Conservation (phyloP, 2,329 filamentous ascomycete species). For the Trichoderma harzianum region DNA sequence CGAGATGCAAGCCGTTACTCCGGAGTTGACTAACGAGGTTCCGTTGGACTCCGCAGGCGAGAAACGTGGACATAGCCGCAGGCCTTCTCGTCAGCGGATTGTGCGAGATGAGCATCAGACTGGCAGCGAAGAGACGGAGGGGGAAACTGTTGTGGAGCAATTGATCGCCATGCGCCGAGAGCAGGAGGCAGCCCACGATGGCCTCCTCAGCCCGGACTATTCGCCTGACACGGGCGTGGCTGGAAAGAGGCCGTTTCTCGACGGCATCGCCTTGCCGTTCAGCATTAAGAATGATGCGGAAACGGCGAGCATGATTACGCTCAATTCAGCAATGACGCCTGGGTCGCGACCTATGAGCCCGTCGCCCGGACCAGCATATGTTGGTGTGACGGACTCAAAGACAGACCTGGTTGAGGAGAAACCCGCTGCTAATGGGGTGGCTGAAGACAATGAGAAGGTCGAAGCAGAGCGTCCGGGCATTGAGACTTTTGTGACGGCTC, state of each 20-base stretch:
- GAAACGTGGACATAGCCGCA: conserved; percentile 31
- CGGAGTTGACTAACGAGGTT: conserved; percentile 42
- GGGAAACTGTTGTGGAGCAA: conserved; percentile 42
- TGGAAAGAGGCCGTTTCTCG: conserved; percentile 63
- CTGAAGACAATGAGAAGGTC: neutral
- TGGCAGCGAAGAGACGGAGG: conserved; percentile 30
- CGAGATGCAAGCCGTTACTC: conserved; percentile 32
- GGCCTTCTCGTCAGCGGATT: conserved; percentile 42
- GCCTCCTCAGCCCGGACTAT: conserved; percentile 43
- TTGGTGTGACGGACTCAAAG: conserved; percentile 1
- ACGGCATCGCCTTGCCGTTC: conserved; percentile 71
- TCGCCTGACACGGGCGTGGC: conserved; percentile 48
- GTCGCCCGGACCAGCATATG: neutral
- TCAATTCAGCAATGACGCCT: conserved; percentile 44
- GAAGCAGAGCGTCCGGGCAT: conserved; percentile 38
- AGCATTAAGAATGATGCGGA: conserved; percentile 61
- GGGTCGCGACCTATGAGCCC: conserved; percentile 36
- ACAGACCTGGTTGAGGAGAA: neutral
- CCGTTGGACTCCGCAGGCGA: conserved; percentile 41
- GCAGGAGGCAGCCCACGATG: conserved; percentile 37
- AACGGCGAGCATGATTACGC: conserved; percentile 68
- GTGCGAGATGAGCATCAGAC: conserved; percentile 53
- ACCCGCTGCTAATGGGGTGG: neutral
- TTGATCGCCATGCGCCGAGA: conserved; percentile 43
- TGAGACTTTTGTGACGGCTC: conserved; percentile 56